phyloP scores from a whole-genome alignment of 768 basidiomycete genomes.

The Xerocomus potaroensis region DNA sequence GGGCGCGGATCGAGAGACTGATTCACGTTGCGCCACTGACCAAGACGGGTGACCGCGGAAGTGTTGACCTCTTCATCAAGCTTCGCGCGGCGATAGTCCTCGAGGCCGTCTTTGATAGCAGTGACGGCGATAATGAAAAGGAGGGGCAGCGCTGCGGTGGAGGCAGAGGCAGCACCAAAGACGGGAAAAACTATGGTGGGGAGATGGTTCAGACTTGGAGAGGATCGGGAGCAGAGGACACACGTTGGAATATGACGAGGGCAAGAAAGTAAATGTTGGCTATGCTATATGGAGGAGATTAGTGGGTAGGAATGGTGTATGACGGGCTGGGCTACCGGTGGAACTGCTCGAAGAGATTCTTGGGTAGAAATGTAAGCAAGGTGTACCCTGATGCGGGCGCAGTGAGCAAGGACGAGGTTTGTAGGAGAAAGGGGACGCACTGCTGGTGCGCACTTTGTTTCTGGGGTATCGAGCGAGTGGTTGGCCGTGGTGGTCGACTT shows the following conservation, averaged over 20 bases:
- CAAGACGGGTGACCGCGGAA: constrained; percentile 85
- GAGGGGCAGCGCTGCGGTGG: constrained; percentile 80
- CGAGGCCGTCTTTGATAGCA: constrained; percentile 92
- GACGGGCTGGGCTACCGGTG: constrained; percentile 50
- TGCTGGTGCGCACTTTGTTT: constrained; percentile 93
- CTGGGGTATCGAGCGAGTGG: constrained; percentile 75
- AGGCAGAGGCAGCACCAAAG: constrained; percentile 83
- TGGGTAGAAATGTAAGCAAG: constrained; percentile 83
- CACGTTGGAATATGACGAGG: constrained; percentile 77
- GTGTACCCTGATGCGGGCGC: constrained; percentile 77
- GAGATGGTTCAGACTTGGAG: constrained; percentile 9
- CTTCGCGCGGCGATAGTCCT: constrained; percentile 87
- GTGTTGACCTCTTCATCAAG: constrained; percentile 95
- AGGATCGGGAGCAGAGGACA: constrained; percentile 14
- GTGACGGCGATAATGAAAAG: constrained; percentile 85
- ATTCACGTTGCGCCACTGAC: constrained; percentile 89
- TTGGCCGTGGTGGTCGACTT: constrained; percentile 70
- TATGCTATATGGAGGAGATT: constrained; percentile 42
- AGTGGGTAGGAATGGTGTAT: neutral
- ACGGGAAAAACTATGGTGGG: constrained; percentile 81
- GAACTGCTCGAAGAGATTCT: constrained; percentile 95
- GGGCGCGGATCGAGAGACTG: constrained; percentile 71
- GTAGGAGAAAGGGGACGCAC: constrained; percentile 43
- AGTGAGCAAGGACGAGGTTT: neutral
- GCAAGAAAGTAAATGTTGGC: constrained; percentile 92